These are phyloP conservation scores for Trichoderma atrobrunneum DNA, from an alignment of 2,329 filamentous ascomycete genomes.

Conservation along the genomic window DNA sequence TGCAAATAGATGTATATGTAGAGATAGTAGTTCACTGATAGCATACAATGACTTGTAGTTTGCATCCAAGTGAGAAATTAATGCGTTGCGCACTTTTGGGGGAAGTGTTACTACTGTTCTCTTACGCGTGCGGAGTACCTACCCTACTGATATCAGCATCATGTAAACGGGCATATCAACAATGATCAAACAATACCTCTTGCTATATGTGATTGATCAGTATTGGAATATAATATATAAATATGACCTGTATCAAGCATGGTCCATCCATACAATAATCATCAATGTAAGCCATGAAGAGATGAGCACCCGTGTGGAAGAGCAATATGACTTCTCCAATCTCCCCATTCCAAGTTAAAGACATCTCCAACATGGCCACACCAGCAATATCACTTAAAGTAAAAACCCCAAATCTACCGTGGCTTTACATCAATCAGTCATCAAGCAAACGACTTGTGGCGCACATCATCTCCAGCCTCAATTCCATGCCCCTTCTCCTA, in stretches of 20 bases:
- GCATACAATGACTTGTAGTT: neutral
- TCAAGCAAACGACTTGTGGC: neutral
- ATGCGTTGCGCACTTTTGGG: neutral
- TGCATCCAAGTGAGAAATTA: neutral
- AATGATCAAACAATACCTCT: neutral
- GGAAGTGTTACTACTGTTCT: neutral
- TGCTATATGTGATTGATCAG: neutral
- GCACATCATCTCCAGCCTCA: neutral
- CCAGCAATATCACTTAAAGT: neutral
- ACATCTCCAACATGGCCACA: neutral
- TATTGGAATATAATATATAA: neutral
- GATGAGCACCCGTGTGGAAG: neutral
- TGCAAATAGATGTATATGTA: neutral
- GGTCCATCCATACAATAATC: neutral
- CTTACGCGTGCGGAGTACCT: neutral
- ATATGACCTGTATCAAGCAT: accelerated
- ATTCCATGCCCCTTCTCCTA: neutral
- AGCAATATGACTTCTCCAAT: neutral
- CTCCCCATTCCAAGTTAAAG: neutral
- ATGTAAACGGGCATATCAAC: neutral
- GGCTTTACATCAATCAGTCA: neutral
- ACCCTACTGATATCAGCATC: neutral
- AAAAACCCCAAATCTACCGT: neutral
- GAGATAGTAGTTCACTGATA: accelerated
- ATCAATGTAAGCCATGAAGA: accelerated